phyloP scores from a whole-genome alignment of 805 yeast species.

The Yarrowia deformans region DNA sequence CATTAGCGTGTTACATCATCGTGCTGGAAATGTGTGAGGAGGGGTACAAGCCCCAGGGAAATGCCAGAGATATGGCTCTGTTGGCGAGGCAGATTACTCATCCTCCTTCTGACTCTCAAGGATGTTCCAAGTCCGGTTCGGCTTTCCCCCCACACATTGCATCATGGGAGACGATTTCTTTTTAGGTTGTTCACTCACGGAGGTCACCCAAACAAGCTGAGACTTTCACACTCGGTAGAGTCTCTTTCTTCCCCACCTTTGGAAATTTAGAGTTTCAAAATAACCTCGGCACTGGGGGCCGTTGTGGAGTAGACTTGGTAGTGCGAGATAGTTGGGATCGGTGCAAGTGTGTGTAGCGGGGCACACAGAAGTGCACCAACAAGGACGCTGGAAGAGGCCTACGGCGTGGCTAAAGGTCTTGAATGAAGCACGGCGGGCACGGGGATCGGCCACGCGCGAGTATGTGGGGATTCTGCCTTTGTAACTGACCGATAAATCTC shows the following conservation, averaged over 20 bases:
- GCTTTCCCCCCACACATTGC: conserved; percentile 20
- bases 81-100: too few relatives aligned
- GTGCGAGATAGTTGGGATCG: conserved; percentile 15
- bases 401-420: too few relatives aligned
- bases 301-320: conserved; percentile 37
- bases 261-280: conserved; percentile 11
- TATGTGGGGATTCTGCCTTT: not conserved
- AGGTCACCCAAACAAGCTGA: conserved; percentile 4
- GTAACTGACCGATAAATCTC: conserved; percentile 33
- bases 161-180: not conserved
- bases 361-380: not conserved
- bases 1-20: not conserved
- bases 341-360: conserved; percentile 4
- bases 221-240: conserved; percentile 38
- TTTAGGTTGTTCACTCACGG: conserved; percentile 18
- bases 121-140: not conserved
- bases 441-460: too few relatives aligned
- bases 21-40: not conserved
- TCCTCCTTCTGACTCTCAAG: not conserved
- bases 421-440: too few relatives aligned
- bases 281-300: conserved; percentile 39
- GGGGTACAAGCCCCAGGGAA: not conserved
- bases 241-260: conserved; percentile 32
- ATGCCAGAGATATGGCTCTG: not conserved
- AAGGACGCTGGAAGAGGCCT: not conserved